Conservation (phyloP, 202 grass and related monocot species). For the Bolboschoenoplectus hybrid region DNA sequence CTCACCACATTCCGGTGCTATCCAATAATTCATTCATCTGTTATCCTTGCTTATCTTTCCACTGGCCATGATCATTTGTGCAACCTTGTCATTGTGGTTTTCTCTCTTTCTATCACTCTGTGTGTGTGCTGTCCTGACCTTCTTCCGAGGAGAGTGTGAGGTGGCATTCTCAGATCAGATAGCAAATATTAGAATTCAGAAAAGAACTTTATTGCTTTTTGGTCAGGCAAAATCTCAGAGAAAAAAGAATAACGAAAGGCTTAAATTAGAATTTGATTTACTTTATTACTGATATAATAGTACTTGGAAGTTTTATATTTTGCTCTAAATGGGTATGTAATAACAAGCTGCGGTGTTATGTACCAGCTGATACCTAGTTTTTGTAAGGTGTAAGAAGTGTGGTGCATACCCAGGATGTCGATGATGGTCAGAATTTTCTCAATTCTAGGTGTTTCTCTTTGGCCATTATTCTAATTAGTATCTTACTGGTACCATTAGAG, state of each 20-base stretch:
- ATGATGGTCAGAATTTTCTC: neutral
- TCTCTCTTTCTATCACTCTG: neutral
- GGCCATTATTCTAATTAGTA: neutral
- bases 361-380: neutral
- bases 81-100: constrained; percentile 67
- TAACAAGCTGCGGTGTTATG: neutral
- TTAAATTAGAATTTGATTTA: neutral
- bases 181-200: neutral
- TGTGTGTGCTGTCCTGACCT: too few species aligned
- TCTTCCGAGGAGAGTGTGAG: too few species aligned
- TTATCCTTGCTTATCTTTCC: constrained; percentile 66
- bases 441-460: neutral
- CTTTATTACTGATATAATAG: neutral
- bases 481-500: neutral
- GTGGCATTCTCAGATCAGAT: neutral
- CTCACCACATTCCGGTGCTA: too few species aligned
- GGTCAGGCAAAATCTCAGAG: neutral
- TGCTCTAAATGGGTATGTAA: neutral
- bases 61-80: constrained; percentile 57
- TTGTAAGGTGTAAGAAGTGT: neutral
- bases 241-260: neutral
- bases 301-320: neutral
- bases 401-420: neutral
- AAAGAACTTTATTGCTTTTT: neutral
- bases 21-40: too few species aligned